These are phyloP conservation scores for Mycena kentingensis DNA, from an alignment of 768 basidiomycete genomes.

Conservation along the genomic window DNA sequence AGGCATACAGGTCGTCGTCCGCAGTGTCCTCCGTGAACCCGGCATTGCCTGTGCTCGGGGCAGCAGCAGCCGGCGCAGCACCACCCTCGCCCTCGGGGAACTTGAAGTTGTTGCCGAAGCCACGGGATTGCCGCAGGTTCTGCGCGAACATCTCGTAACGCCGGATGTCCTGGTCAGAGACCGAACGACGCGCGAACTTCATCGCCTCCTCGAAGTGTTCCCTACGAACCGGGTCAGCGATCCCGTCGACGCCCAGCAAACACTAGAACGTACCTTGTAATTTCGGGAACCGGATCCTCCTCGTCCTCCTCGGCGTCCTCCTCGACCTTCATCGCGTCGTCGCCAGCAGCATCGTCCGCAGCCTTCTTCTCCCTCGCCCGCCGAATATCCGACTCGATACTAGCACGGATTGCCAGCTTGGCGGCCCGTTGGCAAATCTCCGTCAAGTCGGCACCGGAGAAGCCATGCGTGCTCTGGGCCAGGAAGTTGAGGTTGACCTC, in stretches of 20 bases:
- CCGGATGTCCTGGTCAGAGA: conserved; percentile 94
- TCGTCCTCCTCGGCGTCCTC: conserved; percentile 66
- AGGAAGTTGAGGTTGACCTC: conserved; percentile 86
- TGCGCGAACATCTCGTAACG: conserved; percentile 98
- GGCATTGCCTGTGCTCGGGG: conserved; percentile 56
- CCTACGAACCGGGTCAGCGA: conserved; percentile 36
- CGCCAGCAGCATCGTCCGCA: conserved; percentile 72
- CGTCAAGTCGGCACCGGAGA: conserved; percentile 99
- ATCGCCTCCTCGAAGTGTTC: conserved; percentile 99
- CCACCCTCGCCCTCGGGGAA: conserved; percentile 80
- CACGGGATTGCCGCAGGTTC: conserved; percentile 90
- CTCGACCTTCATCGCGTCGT: conserved; percentile 71
- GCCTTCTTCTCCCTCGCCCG: conserved; percentile 76
- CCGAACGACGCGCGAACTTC: conserved; percentile 95
- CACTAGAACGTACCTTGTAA: conserved; percentile 58
- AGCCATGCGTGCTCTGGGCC: conserved; percentile 92
- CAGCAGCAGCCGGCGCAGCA: conserved; percentile 42
- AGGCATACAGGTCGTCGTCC: conserved; percentile 93
- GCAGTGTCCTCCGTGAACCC: conserved; percentile 83
- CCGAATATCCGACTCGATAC: conserved; percentile 90
- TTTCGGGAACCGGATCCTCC: conserved; percentile 89
- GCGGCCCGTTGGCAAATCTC: conserved; percentile 98
- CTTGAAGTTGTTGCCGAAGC: conserved; percentile 95
- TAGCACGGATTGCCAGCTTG: conserved; percentile 94
- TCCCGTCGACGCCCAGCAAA: neutral